Evolutionary conservation across 78 protist genomes (phyloP), one percentile per base, ranked within the genome.

Genomic region (Pelomyxa schiedti): DNA sequence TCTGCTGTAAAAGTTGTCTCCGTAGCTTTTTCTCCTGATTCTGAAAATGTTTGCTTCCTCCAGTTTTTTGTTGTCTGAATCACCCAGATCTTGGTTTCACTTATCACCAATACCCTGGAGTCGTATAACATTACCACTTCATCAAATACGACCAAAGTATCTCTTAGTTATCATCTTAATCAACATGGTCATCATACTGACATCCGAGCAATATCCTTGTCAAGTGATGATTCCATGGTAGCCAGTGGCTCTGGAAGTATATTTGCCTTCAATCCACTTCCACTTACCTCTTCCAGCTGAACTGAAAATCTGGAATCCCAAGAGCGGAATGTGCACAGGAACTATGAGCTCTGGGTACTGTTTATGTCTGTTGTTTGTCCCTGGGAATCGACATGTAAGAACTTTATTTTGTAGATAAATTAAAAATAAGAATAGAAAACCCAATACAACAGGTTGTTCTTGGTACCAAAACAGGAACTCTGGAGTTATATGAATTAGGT

Each of bases 381-480:
- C 94, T 1, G 98, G 94, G 7, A 75, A 91, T 72, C 53, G 89
- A 35, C 89, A 93, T 52, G 78, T 79, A n/a, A n/a, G n/a, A n/a
- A n/a, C 24, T 52, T 24, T 22, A n/a, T 58, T 42, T 68, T 16
- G 16, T n/a, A n/a, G 70, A 16, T 16, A 16, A n/a, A 26, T n/a
- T n/a, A 26, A 16, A 16, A 38, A n/a, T 22, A 16, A 16, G 53
- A 67, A n/a, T 67, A n/a, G n/a, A 67, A n/a, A 16, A 16, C 53
- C 22, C 16, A 32, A 32, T 67, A 24, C 63, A 4, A 41, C n/a
- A 78, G 63, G 74, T 90, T 9, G 40, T 91, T 2, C 70, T 88
- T 8, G 99, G 99, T 35, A 94, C 96, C 53, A 93, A 91, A 79
- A 37, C 35, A 3, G 99, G 99, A n/a, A 41, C 53, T 2, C 41